A percentile compares a stretch with the other conserved stretches of the same genome.
Conservation (phyloP, 257 asterid genomes). For the Ehretia macrophylla region DNA sequence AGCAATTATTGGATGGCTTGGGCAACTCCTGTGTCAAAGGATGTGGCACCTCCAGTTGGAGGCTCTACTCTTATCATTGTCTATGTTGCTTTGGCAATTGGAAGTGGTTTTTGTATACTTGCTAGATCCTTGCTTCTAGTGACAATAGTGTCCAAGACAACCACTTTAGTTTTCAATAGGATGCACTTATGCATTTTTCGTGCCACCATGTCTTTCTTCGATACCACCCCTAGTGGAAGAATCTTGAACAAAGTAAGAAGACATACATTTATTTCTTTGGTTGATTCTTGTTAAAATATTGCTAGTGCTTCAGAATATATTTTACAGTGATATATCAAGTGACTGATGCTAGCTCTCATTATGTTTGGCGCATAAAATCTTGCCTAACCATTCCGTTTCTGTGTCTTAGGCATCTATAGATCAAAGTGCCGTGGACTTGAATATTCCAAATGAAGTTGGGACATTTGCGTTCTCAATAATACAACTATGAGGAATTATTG, state of each 20-base stretch:
- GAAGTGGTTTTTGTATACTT: conserved; percentile 62
- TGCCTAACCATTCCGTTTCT: conserved; percentile 16
- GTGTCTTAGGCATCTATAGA: conserved; percentile 76
- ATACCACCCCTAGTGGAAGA: conserved; percentile 96
- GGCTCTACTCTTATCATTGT: conserved; percentile 66
- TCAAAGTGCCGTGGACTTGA: conserved; percentile 73
- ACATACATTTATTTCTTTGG: neutral
- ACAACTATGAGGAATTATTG: conserved; percentile 67
- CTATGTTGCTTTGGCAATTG: conserved; percentile 61
- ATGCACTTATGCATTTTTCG: conserved; percentile 74
- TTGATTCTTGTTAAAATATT: too few species aligned
- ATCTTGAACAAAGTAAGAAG: conserved; percentile 71
- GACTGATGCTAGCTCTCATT: neutral
- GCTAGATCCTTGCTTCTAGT: conserved; percentile 51
- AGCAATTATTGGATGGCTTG: conserved; percentile 99
- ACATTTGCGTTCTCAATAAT: conserved; percentile 49
- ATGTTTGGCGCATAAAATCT: neutral
- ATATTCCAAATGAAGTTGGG: conserved; percentile 52
- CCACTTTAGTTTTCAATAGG: conserved; percentile 61
- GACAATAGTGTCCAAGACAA: conserved; percentile 64
- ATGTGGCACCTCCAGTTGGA: conserved; percentile 49
- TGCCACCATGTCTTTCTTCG: conserved; percentile 96
- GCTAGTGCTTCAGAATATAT: too few species aligned
- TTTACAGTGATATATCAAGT: too few species aligned
- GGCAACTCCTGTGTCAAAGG: conserved; percentile 87